These are phyloP conservation scores for Chlorella sorokiniana DNA, from an alignment of 139 green algal genomes.

Conservation along the genomic window DNA sequence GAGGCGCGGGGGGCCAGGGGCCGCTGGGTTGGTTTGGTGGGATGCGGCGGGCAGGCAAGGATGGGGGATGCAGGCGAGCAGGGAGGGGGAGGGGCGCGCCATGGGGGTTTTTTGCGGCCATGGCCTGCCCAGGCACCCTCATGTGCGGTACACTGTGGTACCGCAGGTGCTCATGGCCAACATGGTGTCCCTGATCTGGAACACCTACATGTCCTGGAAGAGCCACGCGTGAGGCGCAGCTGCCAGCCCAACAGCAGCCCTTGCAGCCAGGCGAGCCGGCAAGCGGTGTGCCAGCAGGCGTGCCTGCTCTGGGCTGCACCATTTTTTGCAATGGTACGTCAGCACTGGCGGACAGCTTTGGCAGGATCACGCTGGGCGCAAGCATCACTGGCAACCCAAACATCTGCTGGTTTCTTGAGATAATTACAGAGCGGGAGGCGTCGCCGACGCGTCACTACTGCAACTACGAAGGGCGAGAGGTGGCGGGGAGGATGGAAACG, in stretches of 20 bases:
- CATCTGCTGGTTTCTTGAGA: no score
- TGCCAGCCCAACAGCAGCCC: no score
- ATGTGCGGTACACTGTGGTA: neutral
- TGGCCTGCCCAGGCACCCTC: neutral
- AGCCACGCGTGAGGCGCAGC: constrained; percentile 36
- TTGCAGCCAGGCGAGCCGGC: neutral
- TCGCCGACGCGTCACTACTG: no score
- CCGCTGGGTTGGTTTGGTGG: no score
- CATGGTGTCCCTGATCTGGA: constrained; percentile 81
- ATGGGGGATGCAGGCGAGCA: neutral
- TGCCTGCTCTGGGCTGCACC: neutral
- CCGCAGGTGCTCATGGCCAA: constrained; percentile 79
- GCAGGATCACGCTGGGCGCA: no score
- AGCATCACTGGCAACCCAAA: no score
- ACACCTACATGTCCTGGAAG: constrained; percentile 80
- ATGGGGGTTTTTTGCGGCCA: neutral
- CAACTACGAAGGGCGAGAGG: no score
- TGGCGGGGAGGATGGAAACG: neutral
- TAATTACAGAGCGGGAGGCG: no score
- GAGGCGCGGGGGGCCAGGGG: neutral
- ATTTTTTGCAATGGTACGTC: no score
- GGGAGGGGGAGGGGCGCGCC: no score
- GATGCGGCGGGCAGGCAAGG: neutral
- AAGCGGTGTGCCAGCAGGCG: no score
- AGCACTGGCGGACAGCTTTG: no score